These are phyloP conservation scores for Kluyveromyces nonfermentans DNA, from an alignment of 805 yeast species.

Conservation along the genomic window DNA sequence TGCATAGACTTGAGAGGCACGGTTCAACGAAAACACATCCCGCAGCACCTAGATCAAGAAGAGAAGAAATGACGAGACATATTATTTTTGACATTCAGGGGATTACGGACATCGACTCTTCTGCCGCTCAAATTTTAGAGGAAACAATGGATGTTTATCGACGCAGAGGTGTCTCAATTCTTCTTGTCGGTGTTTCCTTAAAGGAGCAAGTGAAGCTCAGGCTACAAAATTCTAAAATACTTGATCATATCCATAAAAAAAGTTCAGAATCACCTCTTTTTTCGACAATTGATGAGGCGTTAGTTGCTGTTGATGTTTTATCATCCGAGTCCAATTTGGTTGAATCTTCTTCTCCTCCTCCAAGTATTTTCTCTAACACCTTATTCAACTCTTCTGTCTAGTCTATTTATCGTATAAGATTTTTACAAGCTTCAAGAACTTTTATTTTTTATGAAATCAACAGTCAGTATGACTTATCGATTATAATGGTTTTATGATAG, in stretches of 20 bases:
- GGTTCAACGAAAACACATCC: conserved; percentile 75
- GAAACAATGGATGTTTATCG: conserved; percentile 52
- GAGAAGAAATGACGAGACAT: conserved; percentile 39
- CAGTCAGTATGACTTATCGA: too few relatives aligned
- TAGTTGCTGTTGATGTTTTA: conserved; percentile 3
- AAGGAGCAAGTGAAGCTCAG: conserved; percentile 38
- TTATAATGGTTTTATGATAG: too few relatives aligned
- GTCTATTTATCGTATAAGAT: neutral
- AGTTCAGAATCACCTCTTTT: conserved; percentile 9
- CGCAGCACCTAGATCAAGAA: conserved; percentile 47
- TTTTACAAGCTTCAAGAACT: neutral
- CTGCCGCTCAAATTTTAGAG: conserved; percentile 63
- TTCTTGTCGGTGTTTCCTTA: conserved; percentile 52
- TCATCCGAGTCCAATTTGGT: neutral
- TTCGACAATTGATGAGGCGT: conserved; percentile 12
- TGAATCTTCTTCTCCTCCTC: neutral
- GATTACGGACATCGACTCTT: conserved; percentile 70
- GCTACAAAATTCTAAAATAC: conserved; percentile 48
- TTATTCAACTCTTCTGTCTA: neutral
- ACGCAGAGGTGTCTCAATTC: conserved; percentile 45
- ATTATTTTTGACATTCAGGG: conserved; percentile 75
- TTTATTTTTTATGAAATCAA: too few relatives aligned
- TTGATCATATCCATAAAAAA: conserved; percentile 28
- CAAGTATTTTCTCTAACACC: conserved; percentile 2
- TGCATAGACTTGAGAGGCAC: conserved; percentile 62